These are phyloP conservation scores for Candida arabinofermentans DNA, from an alignment of 805 yeast species.

Conservation along the genomic window DNA sequence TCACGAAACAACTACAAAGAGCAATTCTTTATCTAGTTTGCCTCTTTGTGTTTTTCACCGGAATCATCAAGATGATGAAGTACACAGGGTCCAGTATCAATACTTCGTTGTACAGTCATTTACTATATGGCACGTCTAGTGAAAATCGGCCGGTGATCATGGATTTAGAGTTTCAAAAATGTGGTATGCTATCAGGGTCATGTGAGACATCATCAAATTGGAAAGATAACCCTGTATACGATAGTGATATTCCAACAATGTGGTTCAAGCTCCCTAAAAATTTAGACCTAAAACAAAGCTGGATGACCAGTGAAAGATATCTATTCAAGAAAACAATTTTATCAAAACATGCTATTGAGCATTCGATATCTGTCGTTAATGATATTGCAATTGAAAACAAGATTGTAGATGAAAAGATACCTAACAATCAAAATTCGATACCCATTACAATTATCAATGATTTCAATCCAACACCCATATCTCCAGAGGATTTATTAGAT, in stretches of 20 bases:
- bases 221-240: constrained; percentile 4
- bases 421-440: constrained; percentile 1
- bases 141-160: constrained; percentile 7
- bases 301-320: constrained; percentile 9
- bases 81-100: constrained; percentile 1
- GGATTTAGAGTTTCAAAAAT: constrained; percentile 14
- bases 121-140: neutral
- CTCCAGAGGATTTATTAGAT: too few species aligned
- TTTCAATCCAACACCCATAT: constrained; percentile 3
- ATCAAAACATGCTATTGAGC: constrained; percentile 3
- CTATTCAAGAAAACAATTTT: constrained; percentile 13
- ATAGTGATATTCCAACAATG: constrained; percentile 1
- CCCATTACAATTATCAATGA: constrained; percentile 9
- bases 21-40: neutral
- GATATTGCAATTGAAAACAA: constrained; percentile 14
- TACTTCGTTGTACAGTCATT: neutral
- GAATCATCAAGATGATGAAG: neutral
- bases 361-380: constrained; percentile 2
- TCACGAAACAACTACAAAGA: constrained; percentile 2
- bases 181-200: constrained; percentile 6
- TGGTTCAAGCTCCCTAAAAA: constrained; percentile 23
- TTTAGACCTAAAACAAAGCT: constrained; percentile 10
- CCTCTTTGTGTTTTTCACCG: neutral
- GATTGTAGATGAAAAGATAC: constrained; percentile 7
- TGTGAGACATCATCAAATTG: constrained; percentile 4